Base-by-base conservation (phyloP, 1,284 basidiomycete genomes). In the Rhodofomes roseus region DNA sequence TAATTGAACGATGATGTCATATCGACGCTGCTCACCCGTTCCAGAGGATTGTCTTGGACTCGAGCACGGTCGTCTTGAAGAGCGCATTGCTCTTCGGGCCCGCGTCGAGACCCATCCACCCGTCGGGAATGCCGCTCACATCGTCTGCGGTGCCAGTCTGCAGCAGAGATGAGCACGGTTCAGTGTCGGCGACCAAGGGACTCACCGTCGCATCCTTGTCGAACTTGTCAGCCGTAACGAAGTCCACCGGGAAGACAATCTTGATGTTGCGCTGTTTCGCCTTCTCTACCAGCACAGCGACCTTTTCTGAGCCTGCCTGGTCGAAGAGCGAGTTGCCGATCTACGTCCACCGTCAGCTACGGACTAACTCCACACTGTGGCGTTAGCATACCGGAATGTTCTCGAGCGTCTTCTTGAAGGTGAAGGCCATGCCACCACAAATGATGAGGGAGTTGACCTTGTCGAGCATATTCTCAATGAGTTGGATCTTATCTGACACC, bases 381-480 rank as follows among this genome's bases (percentile, higher is more conserved):
- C 4, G 1, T 29, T 4, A 39, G 64, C 62, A 66, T 68, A 92
- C 92, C 53, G 86, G 71, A 60, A 96, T 84, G 65, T 86, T 83
- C 63, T 98, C 83, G 57, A 98, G 82, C 7, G 89, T 92, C 83
- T 98, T 99, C 80, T 97, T 96, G 84, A 99, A 99, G 63, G 96
- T 99, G 79, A 98, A 99, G 53, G 95, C 93, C 96, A 99, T 99
- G 52, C 96, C 96, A 73, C 97, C 97, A 69, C 94, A 93, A 69
- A 99, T 93, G 77, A 99, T 98, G 66, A 99, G 81, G 56, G 91
- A 93, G 80, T 99, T 83, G 77, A 99, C 95, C 86, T 98, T 97
- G 82, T 98, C 96, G 65, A 99, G 84, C 92, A 99, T 93, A 81
- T 98, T 98, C 72, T 99, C 96, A 73, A 99, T 99, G 62, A 99